These are phyloP conservation scores for Hylodesmum podocarpum DNA, from an alignment of 306 rosid species.

Conservation along the genomic window DNA sequence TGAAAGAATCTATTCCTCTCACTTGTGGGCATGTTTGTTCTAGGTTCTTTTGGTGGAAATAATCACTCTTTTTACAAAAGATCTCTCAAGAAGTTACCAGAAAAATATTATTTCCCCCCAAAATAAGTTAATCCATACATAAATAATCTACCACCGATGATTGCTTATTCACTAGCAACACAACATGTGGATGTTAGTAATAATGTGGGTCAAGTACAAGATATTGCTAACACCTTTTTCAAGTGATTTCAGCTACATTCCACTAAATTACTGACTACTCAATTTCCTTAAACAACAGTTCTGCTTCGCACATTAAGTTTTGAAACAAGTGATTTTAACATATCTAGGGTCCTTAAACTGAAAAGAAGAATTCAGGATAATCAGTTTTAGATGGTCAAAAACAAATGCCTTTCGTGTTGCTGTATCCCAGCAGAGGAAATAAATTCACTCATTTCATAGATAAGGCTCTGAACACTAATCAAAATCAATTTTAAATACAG, in stretches of 20 bases:
- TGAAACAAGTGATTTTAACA: neutral
- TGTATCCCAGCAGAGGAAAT: neutral
- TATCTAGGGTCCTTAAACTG: neutral
- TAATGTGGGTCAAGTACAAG: neutral
- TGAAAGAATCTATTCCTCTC: neutral
- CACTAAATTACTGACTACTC: slow-evolving; percentile 1
- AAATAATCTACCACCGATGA: neutral
- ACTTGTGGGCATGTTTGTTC: neutral
- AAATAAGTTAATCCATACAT: neutral
- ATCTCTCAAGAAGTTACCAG: neutral
- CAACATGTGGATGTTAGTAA: slow-evolving; percentile 14
- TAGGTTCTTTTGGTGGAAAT: neutral
- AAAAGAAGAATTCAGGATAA: neutral
- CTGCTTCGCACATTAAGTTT: neutral
- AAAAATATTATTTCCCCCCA: neutral
- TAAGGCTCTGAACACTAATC: neutral
- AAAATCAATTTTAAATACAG: neutral
- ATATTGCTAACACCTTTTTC: neutral
- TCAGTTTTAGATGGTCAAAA: neutral
- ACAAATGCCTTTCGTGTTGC: neutral
- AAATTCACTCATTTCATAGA: neutral
- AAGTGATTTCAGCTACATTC: neutral
- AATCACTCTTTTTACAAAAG: neutral
- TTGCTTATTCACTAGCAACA: slow-evolving; percentile 7
- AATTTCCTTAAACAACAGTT: neutral